phyloP scores from a whole-genome alignment of 345 rosid species.

The Murraya koenigii region DNA sequence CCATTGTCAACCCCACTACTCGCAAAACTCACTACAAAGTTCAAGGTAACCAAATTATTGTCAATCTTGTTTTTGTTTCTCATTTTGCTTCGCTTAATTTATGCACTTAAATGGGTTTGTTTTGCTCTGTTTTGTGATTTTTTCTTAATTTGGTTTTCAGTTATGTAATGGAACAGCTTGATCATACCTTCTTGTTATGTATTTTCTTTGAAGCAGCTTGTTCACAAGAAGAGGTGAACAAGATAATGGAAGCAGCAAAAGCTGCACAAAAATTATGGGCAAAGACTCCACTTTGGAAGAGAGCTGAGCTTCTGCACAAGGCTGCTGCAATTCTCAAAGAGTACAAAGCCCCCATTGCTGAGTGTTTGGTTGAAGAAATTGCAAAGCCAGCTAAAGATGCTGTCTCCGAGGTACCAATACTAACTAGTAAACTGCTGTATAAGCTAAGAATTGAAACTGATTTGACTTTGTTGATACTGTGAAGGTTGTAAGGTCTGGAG shows the following conservation, averaged over 20 bases:
- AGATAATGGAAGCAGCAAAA: slow-evolving; percentile 79
- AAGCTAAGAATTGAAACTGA: neutral
- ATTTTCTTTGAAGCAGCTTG: slow-evolving; percentile 54
- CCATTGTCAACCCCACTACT: slow-evolving; percentile 81
- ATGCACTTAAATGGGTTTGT: no score
- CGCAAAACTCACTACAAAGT: slow-evolving; percentile 89
- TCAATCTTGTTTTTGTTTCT: neutral
- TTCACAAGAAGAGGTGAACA: slow-evolving; percentile 95
- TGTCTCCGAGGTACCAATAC: slow-evolving; percentile 59
- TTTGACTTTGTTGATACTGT: neutral
- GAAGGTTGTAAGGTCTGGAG: slow-evolving; percentile 97
- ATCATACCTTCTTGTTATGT: neutral
- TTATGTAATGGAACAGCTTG: neutral
- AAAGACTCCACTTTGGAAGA: slow-evolving; percentile 94
- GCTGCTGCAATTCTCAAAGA: slow-evolving; percentile 90
- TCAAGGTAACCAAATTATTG: slow-evolving; percentile 52
- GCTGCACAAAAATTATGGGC: slow-evolving; percentile 89
- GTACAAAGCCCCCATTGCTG: slow-evolving; percentile 82
- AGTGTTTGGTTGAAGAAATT: slow-evolving; percentile 88
- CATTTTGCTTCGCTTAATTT: neutral
- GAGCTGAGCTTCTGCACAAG: slow-evolving; percentile 96
- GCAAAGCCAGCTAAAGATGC: slow-evolving; percentile 99
- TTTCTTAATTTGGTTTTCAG: neutral
- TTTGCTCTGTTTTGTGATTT: neutral
- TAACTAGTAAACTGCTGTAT: neutral